phyloP scores from a whole-genome alignment of 202 grass and related monocot species.

The Saccharum hybrid region DNA sequence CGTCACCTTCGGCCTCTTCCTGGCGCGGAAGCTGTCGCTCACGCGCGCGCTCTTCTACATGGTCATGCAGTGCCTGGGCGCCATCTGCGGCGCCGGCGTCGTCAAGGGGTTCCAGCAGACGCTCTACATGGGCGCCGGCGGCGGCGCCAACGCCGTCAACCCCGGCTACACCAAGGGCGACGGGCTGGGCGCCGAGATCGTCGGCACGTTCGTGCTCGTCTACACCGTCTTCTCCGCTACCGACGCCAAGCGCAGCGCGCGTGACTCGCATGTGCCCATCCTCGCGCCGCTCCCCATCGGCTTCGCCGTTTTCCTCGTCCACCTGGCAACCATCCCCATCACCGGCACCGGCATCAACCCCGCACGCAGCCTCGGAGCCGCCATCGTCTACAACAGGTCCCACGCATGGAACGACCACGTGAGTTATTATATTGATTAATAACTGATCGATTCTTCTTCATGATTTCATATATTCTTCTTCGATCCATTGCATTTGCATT shows the following conservation, averaged over 20 bases:
- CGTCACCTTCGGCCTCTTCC: slow-evolving; percentile 79
- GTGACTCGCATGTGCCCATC: slow-evolving; percentile 87
- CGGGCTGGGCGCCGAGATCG: slow-evolving; percentile 77
- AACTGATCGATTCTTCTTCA: too few relatives aligned
- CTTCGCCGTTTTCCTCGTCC: slow-evolving; percentile 88
- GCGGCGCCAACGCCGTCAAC: slow-evolving; percentile 70
- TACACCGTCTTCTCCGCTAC: slow-evolving; percentile 96
- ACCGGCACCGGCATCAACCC: slow-evolving; percentile 94
- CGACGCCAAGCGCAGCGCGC: slow-evolving; percentile 83
- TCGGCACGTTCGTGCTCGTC: slow-evolving; percentile 86
- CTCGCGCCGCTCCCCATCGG: slow-evolving; percentile 86
- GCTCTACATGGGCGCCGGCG: slow-evolving; percentile 56
- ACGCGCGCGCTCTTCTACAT: slow-evolving; percentile 73
- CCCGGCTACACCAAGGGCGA: slow-evolving; percentile 69
- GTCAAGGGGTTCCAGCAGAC: slow-evolving; percentile 72
- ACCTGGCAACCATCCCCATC: slow-evolving; percentile 93
- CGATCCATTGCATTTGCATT: too few relatives aligned
- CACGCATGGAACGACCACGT: slow-evolving; percentile 84
- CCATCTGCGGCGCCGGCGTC: slow-evolving; percentile 78
- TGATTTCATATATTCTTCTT: too few relatives aligned
- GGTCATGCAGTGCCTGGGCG: slow-evolving; percentile 84
- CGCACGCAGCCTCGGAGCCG: slow-evolving; percentile 78
- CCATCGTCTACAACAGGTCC: slow-evolving; percentile 77
- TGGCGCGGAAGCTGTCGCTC: slow-evolving; percentile 76
- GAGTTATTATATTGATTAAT: not conserved